These are phyloP conservation scores for Rostrohypoxylon terebratum DNA, from an alignment of 495 filamentous ascomycete species.

Conservation along the genomic window DNA sequence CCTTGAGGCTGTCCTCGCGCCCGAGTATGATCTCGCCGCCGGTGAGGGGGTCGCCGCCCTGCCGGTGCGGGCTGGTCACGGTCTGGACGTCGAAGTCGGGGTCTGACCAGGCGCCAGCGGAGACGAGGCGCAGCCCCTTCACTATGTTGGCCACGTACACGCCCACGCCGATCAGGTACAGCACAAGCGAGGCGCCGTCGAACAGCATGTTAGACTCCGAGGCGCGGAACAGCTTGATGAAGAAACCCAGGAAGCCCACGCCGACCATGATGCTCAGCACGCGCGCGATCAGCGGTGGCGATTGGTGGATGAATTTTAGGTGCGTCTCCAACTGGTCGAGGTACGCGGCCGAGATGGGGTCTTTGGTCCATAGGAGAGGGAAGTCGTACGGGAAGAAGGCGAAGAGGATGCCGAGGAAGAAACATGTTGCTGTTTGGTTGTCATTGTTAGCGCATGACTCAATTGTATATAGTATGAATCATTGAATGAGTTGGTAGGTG, in stretches of 20 bases:
- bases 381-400: slow-evolving; percentile 97
- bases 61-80: slow-evolving; percentile 45
- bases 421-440: slow-evolving; percentile 75
- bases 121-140: slow-evolving; percentile 86
- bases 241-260: slow-evolving; percentile 87
- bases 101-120: slow-evolving; percentile 65
- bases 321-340: slow-evolving; percentile 86
- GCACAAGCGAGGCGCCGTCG: slow-evolving; percentile 88
- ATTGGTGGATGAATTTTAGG: slow-evolving; percentile 84
- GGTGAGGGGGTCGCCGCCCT: slow-evolving; percentile 46
- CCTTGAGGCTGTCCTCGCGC: slow-evolving; percentile 86
- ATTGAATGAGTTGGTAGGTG: background rate
- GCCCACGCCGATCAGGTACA: slow-evolving; percentile 90
- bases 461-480: background rate
- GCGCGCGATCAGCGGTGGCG: slow-evolving; percentile 89
- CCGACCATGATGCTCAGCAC: slow-evolving; percentile 93
- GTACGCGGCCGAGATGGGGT: slow-evolving; percentile 70
- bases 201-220: slow-evolving; percentile 95
- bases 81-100: slow-evolving; percentile 55
- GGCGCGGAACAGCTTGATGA: slow-evolving; percentile 92
- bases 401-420: slow-evolving; percentile 99
- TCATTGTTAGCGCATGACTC: background rate
- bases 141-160: slow-evolving; percentile 96
- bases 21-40: slow-evolving; percentile 65
- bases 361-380: slow-evolving; percentile 90